These are phyloP conservation scores for Penicillium crustosum DNA, from an alignment of 2,329 filamentous ascomycete genomes.

Conservation along the genomic window DNA sequence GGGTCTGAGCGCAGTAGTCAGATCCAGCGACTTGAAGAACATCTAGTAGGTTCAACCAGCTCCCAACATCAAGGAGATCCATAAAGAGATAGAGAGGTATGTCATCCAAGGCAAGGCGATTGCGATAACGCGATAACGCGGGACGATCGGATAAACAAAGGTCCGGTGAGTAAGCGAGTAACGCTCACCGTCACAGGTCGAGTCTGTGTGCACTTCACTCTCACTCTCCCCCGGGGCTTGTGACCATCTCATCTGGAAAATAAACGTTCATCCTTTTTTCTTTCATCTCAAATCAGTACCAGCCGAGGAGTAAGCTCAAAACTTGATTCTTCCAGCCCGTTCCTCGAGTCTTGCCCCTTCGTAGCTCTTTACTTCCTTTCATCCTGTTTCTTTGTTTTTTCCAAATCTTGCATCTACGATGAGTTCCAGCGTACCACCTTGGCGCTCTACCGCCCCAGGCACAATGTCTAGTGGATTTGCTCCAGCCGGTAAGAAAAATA, in stretches of 20 bases:
- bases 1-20: conserved; percentile 93
- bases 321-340: neutral
- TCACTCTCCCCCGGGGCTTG: neutral
- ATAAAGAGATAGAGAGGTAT: neutral
- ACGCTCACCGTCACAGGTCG: conserved; percentile 1
- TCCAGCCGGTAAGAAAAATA: conserved; percentile 33
- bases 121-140: conserved; percentile 19
- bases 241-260: conserved; percentile 1
- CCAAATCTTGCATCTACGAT: conserved; percentile 29
- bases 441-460: conserved; percentile 37
- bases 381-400: conserved; percentile 15
- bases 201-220: conserved; percentile 5
- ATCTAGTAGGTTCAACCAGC: conserved; percentile 64
- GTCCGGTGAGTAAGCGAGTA: conserved; percentile 13
- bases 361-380: conserved; percentile 16
- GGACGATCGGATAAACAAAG: conserved; percentile 9
- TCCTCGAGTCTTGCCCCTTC: conserved; percentile 12
- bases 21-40: conserved; percentile 93
- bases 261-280: neutral
- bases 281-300: neutral
- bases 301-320: conserved; percentile 8
- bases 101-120: conserved; percentile 1
- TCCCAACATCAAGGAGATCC: conserved; percentile 13
- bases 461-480: conserved; percentile 32
- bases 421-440: conserved; percentile 43